Percentiles rank a stretch among this genome's conserved stretches.
Conservation (phyloP, 2,329 filamentous ascomycete genomes). For the Huntiella decipiens region DNA sequence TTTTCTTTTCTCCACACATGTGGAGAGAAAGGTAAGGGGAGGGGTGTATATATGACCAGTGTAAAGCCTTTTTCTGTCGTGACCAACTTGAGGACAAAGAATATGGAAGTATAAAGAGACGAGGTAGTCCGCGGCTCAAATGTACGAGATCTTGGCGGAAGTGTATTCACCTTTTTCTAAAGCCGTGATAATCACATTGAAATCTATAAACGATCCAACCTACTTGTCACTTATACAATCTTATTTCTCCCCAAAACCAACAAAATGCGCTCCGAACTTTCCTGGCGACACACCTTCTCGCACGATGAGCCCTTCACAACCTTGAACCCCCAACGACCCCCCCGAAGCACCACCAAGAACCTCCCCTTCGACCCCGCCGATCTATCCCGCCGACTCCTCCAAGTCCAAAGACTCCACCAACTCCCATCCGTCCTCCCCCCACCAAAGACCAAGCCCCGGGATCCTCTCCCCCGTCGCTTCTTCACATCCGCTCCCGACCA, state of each 20-base stretch:
- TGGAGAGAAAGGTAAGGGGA: too few species aligned
- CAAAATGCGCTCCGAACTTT: conserved; percentile 4
- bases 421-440: conserved; percentile 17
- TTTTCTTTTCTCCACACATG: too few species aligned
- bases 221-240: background rate
- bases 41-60: too few species aligned
- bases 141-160: too few species aligned
- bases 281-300: conserved; percentile 7
- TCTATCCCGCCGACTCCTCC: conserved; percentile 30
- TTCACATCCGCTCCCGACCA: background rate
- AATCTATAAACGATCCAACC: too few species aligned
- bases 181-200: too few species aligned
- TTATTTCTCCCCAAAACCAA: background rate
- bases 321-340: conserved; percentile 13
- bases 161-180: too few species aligned
- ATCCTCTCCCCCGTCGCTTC: conserved; percentile 6
- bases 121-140: too few species aligned
- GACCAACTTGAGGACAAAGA: too few species aligned
- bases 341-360: conserved; percentile 26
- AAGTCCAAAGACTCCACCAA: conserved; percentile 32
- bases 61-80: too few species aligned
- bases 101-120: too few species aligned
- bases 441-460: background rate
- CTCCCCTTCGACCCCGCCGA: conserved; percentile 34
- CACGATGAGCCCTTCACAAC: conserved; percentile 14